phyloP scores from a whole-genome alignment of 208 protist genomes.

The Angomonas ambiguus region DNA sequence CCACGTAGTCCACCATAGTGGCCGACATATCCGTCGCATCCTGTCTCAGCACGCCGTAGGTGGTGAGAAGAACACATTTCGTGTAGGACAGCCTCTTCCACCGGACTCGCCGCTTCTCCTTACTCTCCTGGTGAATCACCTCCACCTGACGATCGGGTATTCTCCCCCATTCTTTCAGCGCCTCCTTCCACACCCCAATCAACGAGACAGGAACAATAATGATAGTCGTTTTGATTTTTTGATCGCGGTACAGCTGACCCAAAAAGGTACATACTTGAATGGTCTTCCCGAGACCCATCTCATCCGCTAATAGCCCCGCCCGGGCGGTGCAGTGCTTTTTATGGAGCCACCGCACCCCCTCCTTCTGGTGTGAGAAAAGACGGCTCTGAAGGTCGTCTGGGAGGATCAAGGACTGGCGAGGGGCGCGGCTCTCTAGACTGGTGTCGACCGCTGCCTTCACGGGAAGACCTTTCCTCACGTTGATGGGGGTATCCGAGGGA shows the following conservation, averaged over 20 bases:
- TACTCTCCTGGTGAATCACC: constrained; percentile 52
- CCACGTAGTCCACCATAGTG: constrained; percentile 69
- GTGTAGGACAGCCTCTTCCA: constrained; percentile 56
- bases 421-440: too few relatives aligned
- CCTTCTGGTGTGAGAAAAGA: constrained; percentile 93
- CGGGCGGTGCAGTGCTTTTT: constrained; percentile 88
- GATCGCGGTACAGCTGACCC: constrained; percentile 59
- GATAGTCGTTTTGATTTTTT: constrained; percentile 88
- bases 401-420: constrained; percentile 14
- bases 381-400: constrained; percentile 23
- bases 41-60: constrained; percentile 78
- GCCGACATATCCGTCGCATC: constrained; percentile 45
- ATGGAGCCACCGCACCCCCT: constrained; percentile 95
- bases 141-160: constrained; percentile 11
- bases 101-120: constrained; percentile 37
- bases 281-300: constrained; percentile 98
- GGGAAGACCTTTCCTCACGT: too few relatives aligned
- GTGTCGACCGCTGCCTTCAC: too few relatives aligned
- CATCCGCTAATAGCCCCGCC: constrained; percentile 96
- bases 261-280: constrained; percentile 94
- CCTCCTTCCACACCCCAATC: constrained; percentile 92
- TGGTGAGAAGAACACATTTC: constrained; percentile 66
- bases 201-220: constrained; percentile 90
- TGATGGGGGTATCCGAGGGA: too few relatives aligned
- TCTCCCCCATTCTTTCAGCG: constrained; percentile 71